These are phyloP conservation scores for Nothophaeocryptopus gaeumannii DNA, from an alignment of 2,329 filamentous ascomycete genomes.

Conservation along the genomic window DNA sequence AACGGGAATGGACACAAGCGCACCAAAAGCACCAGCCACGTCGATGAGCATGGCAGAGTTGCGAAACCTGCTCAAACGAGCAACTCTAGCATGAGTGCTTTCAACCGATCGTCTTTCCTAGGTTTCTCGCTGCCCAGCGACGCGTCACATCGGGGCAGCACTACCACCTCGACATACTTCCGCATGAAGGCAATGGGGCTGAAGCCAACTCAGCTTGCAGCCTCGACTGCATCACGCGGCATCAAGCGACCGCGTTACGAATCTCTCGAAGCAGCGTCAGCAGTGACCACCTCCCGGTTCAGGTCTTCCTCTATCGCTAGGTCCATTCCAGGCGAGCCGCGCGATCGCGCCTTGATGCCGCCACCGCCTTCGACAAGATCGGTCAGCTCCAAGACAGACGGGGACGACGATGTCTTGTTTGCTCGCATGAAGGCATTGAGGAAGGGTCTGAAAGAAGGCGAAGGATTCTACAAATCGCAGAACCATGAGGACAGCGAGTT, in stretches of 20 bases:
- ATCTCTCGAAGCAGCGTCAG: slow-evolving; percentile 14
- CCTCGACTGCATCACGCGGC: slow-evolving; percentile 14
- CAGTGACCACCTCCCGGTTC: slow-evolving; percentile 3
- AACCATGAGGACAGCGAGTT: slow-evolving; percentile 23
- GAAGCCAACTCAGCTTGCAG: slow-evolving; percentile 39
- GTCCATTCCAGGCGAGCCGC: slow-evolving; percentile 7
- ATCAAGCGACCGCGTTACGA: slow-evolving; percentile 25
- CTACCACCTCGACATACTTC: slow-evolving; percentile 52
- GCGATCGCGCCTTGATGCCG: slow-evolving; percentile 15
- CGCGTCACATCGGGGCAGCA: slow-evolving; percentile 33
- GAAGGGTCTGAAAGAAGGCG: slow-evolving; percentile 28
- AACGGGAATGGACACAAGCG: slow-evolving; percentile 28
- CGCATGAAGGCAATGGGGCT: slow-evolving; percentile 50
- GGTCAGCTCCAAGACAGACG: slow-evolving; percentile 21
- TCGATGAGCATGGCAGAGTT: slow-evolving; percentile 24
- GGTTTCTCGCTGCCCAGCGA: slow-evolving; percentile 26
- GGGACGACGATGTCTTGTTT: slow-evolving; percentile 36
- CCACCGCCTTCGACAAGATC: slow-evolving; percentile 17
- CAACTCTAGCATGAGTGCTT: slow-evolving; percentile 7
- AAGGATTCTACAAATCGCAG: slow-evolving; percentile 16
- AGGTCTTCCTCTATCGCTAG: slow-evolving; percentile 11
- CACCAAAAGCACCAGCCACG: slow-evolving; percentile 28
- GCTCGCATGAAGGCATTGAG: slow-evolving; percentile 33
- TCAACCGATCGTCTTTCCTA: slow-evolving; percentile 33
- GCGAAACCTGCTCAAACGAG: slow-evolving; percentile 20